These are phyloP conservation scores for Lolium rigidum DNA, from an alignment of 176 grass and related monocot genomes.

Conservation along the genomic window DNA sequence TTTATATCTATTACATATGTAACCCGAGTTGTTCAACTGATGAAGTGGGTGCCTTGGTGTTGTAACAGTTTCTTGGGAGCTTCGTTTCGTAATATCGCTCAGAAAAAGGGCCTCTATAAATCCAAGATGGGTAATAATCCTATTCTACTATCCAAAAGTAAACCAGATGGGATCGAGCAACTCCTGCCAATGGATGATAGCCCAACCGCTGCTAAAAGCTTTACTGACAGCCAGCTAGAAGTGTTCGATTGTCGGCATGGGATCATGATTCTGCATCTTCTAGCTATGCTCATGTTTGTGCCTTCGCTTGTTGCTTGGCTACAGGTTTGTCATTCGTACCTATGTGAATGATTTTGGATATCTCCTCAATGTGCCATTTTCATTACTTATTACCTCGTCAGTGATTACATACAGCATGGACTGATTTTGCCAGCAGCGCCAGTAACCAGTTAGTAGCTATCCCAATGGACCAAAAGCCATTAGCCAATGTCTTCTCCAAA, in stretches of 20 bases:
- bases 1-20: slow-evolving; percentile 11
- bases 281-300: slow-evolving; percentile 81
- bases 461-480: neutral
- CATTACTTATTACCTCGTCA: neutral
- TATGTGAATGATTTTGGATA: slow-evolving; percentile 20
- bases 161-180: slow-evolving; percentile 56
- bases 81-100: slow-evolving; percentile 79
- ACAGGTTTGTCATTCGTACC: slow-evolving; percentile 61
- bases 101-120: slow-evolving; percentile 67
- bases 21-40: slow-evolving; percentile 22
- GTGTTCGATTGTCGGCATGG: slow-evolving; percentile 78
- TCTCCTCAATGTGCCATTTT: slow-evolving; percentile 13
- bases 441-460: neutral
- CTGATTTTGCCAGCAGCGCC: slow-evolving; percentile 15
- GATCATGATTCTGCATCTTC: slow-evolving; percentile 83
- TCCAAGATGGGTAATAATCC: slow-evolving; percentile 53
- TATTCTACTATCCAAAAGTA: slow-evolving; percentile 53
- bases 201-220: slow-evolving; percentile 74
- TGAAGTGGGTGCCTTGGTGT: slow-evolving; percentile 40
- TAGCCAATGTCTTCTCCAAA: neutral
- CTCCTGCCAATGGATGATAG: slow-evolving; percentile 81
- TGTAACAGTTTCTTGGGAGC: slow-evolving; percentile 84
- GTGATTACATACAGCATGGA: neutral
- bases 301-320: slow-evolving; percentile 95
- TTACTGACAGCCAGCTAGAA: slow-evolving; percentile 90